phyloP scores from a whole-genome alignment of 345 rosid genomes.

The Nephelium lappaceum region DNA sequence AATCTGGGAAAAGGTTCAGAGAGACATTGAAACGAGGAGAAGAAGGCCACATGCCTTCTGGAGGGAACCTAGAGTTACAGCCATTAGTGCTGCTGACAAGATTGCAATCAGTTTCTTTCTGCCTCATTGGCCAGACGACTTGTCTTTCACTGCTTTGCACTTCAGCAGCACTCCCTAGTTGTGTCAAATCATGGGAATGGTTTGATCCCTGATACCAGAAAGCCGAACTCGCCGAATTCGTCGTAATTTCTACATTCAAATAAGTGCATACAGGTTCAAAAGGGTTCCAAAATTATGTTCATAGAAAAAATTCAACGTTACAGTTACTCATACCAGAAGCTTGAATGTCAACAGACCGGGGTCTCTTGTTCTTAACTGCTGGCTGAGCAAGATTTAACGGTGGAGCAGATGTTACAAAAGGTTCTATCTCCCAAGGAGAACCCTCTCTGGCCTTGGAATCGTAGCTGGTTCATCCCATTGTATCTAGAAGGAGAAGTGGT shows the following conservation, averaged over 20 bases:
- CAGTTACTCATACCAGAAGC: conserved; percentile 43
- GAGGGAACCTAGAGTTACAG: conserved; percentile 31
- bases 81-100: conserved; percentile 21
- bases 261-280: conserved; percentile 1
- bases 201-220: conserved; percentile 51
- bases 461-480: conserved; percentile 86
- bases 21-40: conserved; percentile 34
- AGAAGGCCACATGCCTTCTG: conserved; percentile 35
- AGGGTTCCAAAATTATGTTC: neutral
- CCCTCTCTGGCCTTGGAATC: conserved; percentile 69
- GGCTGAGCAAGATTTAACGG: conserved; percentile 43
- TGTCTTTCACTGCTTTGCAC: conserved; percentile 48
- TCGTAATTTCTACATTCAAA: conserved; percentile 43
- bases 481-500: conserved; percentile 36
- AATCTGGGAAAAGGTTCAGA: conserved; percentile 34
- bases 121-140: conserved; percentile 44
- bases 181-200: conserved; percentile 41
- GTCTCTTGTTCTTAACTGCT: conserved; percentile 57
- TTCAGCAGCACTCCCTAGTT: conserved; percentile 37
- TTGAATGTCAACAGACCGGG: conserved; percentile 48
- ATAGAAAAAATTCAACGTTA: neutral
- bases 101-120: conserved; percentile 33
- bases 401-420: conserved; percentile 47
- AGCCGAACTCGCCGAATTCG: conserved; percentile 46
- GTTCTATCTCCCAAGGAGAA: conserved; percentile 89